Evolutionary conservation across 2,329 filamentous ascomycete genomes (phyloP), one percentile per base, ranked within the genome.

Genomic region (Zelopaecilomyces penicillatus): DNA sequence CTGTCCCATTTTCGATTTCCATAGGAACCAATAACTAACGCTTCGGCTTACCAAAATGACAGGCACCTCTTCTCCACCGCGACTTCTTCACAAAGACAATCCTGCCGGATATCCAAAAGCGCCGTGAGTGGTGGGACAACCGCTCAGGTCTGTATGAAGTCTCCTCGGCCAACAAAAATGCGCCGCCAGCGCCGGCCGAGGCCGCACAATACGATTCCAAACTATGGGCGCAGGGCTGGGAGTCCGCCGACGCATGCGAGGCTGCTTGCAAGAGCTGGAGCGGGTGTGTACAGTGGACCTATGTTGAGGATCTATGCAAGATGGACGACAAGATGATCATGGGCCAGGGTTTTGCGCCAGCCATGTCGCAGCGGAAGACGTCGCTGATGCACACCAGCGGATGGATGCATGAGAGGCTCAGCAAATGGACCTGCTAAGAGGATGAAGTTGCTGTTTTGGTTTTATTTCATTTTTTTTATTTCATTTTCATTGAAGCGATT

Each of bases 71-170:
- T 3, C 45, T 56, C 27, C 48, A 57, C 39, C 43, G 50, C 7
- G 54, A 57, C 41, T 57, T 57, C 40, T 57, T 57, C 42, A 37
- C 30, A 5, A 38, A 48, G 4, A 50, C 51, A 39, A 51, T 57
- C 33, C 48, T 52, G 1, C 50, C 51, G 5, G 45, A 35, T 27
- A 49, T 57, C 33, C 44, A 53, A 12, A 36, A 49, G 28, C 42
- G 38, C 26, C 36, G 37, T 6, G 42, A 57, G 37, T 57, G 54
- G 54, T 57, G 54, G 54, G 52, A 57, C 34, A 57, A 57, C 41
- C 47, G 48, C 40, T 44, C 54, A 9, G 48, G 39, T 10, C 29
- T 42, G 9, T 57, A 46, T 43, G 51, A 54, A 19, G 46, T 57
- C 5, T 50, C 50, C 5, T 57, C 54, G 8, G 47, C 36, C 41